A percentile compares a stretch with the other conserved stretches of the same genome.
Evolutionary conservation across 495 filamentous ascomycete genomes (phyloP).

Genomic region (Penicillium soppii): DNA sequence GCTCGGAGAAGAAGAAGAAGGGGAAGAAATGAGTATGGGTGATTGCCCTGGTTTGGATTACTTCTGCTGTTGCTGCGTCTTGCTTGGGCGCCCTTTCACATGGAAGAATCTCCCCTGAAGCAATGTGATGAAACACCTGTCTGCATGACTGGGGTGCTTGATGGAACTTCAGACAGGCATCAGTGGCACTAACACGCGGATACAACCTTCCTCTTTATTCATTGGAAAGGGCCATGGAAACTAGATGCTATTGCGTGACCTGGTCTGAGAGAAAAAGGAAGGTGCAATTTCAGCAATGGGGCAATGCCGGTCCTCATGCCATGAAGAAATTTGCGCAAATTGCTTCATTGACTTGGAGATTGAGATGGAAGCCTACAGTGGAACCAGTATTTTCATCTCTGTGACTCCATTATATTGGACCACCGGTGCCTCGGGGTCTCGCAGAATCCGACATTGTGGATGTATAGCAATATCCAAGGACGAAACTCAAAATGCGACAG

Average conservation of each 20-base stretch:
- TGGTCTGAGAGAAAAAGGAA: neutral
- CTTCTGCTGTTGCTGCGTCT: too few relatives aligned
- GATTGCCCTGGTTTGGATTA: neutral
- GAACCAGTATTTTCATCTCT: too few relatives aligned
- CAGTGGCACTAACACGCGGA: neutral
- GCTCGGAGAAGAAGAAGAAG: conserved; percentile 55
- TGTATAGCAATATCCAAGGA: neutral
- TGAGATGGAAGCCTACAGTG: too few relatives aligned
- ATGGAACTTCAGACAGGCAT: conserved; percentile 8
- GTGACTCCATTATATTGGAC: neutral
- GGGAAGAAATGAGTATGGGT: conserved; percentile 52
- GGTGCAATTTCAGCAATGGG: too few relatives aligned
- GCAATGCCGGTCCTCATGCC: neutral
- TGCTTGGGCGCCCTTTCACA: neutral
- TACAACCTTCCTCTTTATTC: neutral
- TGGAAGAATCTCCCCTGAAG: neutral
- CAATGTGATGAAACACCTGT: neutral
- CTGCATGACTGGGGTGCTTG: neutral
- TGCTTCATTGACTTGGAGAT: neutral
- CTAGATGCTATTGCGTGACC: neutral
- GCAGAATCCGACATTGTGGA: neutral
- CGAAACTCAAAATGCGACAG: neutral
- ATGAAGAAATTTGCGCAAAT: neutral
- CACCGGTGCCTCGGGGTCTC: neutral
- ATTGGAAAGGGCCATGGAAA: neutral